Evolutionary conservation across 345 rosid genomes (phyloP).

Genomic region (Atalantia buxifolia): DNA sequence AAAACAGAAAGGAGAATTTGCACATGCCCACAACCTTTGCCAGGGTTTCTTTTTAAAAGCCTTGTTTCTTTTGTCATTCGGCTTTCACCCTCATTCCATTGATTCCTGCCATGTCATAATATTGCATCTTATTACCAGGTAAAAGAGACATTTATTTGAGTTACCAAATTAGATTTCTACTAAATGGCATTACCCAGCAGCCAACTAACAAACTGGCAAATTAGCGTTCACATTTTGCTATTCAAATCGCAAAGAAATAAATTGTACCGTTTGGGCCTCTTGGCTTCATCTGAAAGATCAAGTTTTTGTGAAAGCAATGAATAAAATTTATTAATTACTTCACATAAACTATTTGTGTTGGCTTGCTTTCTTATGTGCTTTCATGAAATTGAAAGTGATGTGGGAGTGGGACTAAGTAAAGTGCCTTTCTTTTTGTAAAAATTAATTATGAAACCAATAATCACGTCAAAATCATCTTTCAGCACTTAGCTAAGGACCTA

Average conservation of each 20-base stretch:
- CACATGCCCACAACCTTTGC: neutral
- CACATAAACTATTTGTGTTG: too few relatives aligned
- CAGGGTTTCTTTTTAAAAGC: neutral
- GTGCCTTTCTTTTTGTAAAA: neutral
- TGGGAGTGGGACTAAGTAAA: neutral
- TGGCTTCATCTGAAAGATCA: too few relatives aligned
- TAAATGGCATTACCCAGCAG: neutral
- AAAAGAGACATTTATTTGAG: neutral
- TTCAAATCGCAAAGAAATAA: neutral
- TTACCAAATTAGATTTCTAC: neutral
- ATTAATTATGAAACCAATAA: neutral
- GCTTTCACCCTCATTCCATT: neutral
- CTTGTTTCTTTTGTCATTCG: conserved; percentile 1
- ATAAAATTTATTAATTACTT: too few relatives aligned
- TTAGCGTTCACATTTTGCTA: neutral
- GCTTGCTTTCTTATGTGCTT: too few relatives aligned
- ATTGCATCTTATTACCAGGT: neutral
- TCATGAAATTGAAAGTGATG: neutral
- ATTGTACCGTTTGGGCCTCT: too few relatives aligned
- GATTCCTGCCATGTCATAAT: neutral
- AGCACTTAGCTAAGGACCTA: neutral
- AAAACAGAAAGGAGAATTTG: neutral
- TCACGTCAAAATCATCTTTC: neutral
- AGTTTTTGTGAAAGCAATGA: neutral
- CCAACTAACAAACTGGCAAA: neutral